These are phyloP conservation scores for Stephania yunnanensis DNA, from an alignment of 164 flowering plant genomes.

Conservation along the genomic window DNA sequence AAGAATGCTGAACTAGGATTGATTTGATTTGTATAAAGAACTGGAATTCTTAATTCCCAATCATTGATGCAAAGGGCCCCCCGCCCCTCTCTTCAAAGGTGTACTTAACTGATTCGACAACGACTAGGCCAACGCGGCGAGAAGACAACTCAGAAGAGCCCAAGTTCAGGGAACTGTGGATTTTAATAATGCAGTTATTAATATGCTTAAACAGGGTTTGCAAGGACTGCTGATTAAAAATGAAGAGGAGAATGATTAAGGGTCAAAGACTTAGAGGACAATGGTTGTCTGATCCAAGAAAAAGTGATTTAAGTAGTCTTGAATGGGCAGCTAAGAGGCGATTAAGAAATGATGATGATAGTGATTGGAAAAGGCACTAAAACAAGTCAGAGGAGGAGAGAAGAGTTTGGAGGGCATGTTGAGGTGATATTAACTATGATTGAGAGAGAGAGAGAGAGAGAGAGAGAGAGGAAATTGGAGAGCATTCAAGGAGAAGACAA, in stretches of 20 bases:
- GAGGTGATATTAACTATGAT: neutral
- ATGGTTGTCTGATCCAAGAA: constrained; percentile 19
- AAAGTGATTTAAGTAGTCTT: constrained; percentile 3
- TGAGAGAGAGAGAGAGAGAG: neutral
- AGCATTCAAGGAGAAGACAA: constrained; percentile 16
- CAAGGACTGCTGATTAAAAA: constrained; percentile 7
- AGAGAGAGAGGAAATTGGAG: constrained; percentile 15
- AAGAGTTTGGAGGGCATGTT: neutral
- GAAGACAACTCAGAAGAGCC: constrained; percentile 33
- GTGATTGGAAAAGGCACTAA: too few species aligned
- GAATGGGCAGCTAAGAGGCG: neutral
- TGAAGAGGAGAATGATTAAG: constrained; percentile 1
- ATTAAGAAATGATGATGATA: neutral
- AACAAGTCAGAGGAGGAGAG: neutral
- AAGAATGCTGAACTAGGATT: constrained; percentile 28
- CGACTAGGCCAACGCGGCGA: constrained; percentile 23
- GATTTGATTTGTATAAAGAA: constrained; percentile 27
- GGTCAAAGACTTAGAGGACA: constrained; percentile 10
- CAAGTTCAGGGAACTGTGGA: constrained; percentile 31
- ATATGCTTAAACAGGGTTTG: constrained; percentile 7
- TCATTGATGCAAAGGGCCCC: constrained; percentile 23
- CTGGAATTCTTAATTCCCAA: constrained; percentile 21
- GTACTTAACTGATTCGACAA: constrained; percentile 22
- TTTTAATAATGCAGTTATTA: constrained; percentile 19
- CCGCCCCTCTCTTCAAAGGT: constrained; percentile 6